phyloP scores from a whole-genome alignment of 345 rosid species.

The Hypericum androsaemum region DNA sequence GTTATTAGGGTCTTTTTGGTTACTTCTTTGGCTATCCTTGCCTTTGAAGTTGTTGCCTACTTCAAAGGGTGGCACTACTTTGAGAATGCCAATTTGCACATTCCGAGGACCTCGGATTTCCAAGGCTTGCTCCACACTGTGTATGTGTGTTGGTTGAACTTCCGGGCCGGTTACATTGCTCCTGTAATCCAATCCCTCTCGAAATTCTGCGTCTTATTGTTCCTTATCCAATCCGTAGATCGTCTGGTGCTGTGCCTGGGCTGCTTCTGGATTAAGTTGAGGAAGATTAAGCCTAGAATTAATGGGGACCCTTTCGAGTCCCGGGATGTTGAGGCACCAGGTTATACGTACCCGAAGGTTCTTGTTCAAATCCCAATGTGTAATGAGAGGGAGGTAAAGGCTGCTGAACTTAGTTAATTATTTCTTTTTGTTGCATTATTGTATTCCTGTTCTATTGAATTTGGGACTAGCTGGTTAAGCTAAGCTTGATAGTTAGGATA shows the following conservation, averaged over 20 bases:
- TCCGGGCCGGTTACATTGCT: constrained; percentile 62
- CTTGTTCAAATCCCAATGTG: constrained; percentile 91
- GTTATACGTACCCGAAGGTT: constrained; percentile 57
- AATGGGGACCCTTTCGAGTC: constrained; percentile 45
- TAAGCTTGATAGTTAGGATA: not conserved
- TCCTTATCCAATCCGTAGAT: constrained; percentile 67
- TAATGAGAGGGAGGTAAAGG: constrained; percentile 65
- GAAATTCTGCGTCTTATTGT: constrained; percentile 53
- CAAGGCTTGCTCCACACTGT: constrained; percentile 32
- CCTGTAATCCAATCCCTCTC: constrained; percentile 53
- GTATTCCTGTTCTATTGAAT: not conserved
- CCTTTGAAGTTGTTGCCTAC: constrained; percentile 9
- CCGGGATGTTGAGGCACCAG: constrained; percentile 44
- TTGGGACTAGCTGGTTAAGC: not conserved
- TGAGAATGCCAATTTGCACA: constrained; percentile 27
- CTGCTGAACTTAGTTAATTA: not conserved
- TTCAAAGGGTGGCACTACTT: constrained; percentile 35
- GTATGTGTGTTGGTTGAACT: constrained; percentile 50
- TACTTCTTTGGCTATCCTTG: constrained; percentile 5
- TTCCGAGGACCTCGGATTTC: not conserved
- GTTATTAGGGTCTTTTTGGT: constrained; percentile 5
- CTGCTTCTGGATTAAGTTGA: constrained; percentile 71
- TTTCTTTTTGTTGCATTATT: not conserved
- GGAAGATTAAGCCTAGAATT: constrained; percentile 54
- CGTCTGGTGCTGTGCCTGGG: constrained; percentile 66